phyloP scores from a whole-genome alignment of 2,329 filamentous ascomycete species.

The Uncinocarpus reesii region DNA sequence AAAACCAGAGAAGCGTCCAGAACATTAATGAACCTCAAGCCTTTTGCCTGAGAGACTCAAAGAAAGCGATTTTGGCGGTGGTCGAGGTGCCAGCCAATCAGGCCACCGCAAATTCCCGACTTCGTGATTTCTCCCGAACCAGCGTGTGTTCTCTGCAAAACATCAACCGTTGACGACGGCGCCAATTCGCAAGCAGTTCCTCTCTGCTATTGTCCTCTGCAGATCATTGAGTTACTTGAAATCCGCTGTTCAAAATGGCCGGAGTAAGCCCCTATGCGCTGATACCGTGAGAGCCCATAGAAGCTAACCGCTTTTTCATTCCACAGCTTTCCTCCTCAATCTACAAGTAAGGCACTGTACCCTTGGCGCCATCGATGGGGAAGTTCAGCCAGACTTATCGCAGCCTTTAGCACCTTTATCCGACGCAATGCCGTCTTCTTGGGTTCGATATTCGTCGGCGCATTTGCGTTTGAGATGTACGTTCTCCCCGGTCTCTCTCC shows the following conservation, averaged over 20 bases:
- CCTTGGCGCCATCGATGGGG: neutral
- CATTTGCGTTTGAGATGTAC: conserved; percentile 91
- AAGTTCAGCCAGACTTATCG: conserved; percentile 11
- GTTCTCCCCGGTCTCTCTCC: conserved; percentile 25
- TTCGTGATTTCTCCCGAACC: neutral
- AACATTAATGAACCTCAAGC: too few species aligned
- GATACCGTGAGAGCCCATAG: neutral
- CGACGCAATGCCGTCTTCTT: conserved; percentile 83
- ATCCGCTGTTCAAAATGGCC: conserved; percentile 44
- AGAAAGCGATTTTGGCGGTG: too few species aligned
- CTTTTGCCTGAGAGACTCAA: too few species aligned
- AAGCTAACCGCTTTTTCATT: conserved; percentile 3
- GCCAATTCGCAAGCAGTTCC: neutral
- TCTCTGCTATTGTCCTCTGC: conserved; percentile 1
- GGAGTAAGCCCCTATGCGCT: conserved; percentile 36
- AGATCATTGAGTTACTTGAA: neutral
- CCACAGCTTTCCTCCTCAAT: conserved; percentile 44
- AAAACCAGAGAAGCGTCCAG: too few species aligned
- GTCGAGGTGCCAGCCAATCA: conserved; percentile 15
- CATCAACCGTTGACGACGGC: neutral
- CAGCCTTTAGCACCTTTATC: conserved; percentile 59
- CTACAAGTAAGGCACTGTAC: conserved; percentile 46
- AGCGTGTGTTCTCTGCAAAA: neutral
- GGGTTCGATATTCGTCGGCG: conserved; percentile 70
- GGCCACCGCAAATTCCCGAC: conserved; percentile 14